Percentiles rank a stretch among this genome's conserved stretches.
These are phyloP conservation scores for Solanum boliviense DNA, from an alignment of 257 asterid species.

Conservation along the genomic window DNA sequence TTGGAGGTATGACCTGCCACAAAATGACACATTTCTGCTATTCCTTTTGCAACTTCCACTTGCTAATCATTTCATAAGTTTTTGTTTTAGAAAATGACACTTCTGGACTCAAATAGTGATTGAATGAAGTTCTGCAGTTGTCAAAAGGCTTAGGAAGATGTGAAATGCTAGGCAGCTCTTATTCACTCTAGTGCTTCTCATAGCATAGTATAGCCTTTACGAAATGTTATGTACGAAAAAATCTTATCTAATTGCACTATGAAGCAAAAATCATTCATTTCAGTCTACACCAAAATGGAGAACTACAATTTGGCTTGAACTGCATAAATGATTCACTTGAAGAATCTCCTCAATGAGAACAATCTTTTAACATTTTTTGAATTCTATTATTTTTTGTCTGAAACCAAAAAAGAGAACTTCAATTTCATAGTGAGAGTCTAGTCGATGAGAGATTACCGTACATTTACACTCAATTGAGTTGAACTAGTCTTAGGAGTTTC, in stretches of 20 bases:
- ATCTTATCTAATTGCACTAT: neutral
- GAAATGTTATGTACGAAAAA: neutral
- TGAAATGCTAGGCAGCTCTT: neutral
- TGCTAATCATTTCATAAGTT: neutral
- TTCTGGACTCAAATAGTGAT: neutral
- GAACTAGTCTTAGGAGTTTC: neutral
- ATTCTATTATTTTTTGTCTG: neutral
- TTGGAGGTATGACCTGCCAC: constrained; percentile 11
- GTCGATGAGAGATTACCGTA: neutral
- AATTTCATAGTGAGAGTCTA: neutral
- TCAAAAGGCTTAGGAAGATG: neutral
- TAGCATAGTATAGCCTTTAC: neutral
- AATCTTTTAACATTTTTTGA: neutral
- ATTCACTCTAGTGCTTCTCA: neutral
- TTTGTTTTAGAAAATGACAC: neutral
- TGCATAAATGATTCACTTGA: neutral
- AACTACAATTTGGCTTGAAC: neutral
- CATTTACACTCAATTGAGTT: neutral
- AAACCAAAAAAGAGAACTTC: neutral
- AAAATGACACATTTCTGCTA: neutral
- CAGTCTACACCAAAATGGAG: neutral
- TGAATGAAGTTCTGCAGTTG: neutral
- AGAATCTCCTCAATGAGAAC: neutral
- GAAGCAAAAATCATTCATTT: neutral
- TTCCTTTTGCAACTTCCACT: neutral